Base-by-base conservation (phyloP, 2,329 filamentous ascomycete species). In the Fusarium longipes region DNA sequence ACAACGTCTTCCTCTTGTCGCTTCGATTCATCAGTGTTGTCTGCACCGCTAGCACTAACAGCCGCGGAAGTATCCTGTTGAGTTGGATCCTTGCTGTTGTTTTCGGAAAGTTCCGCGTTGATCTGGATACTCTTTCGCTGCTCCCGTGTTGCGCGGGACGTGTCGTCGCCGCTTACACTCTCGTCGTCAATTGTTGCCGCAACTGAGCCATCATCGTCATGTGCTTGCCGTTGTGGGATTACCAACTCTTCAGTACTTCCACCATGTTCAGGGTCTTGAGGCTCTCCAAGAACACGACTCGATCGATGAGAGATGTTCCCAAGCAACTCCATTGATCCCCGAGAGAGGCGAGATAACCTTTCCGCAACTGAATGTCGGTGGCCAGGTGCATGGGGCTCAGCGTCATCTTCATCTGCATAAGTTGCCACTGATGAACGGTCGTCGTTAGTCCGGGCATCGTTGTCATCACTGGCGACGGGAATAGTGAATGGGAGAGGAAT, bases 381-480 rank as follows among this genome's bases (percentile, higher is more conserved):
- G 63, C 63, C 57, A 42, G 67, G 47, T 54, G 68, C 44, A 65
- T 74, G 40, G 52, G 61, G 35, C 11, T 53, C 51, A 22, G 77
- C 72, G n/a, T 84, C 83, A 12, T 83, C 83, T 27, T 89, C 84
- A 57, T 91, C 89, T 17, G 90, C 89, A 71, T 90, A 84, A 0
- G 91, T 91, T 5, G 90, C 92, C 20, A 92, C 82, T 3, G 91
- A 92, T 4, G 90, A 93, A 27, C 83, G 79, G 20, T 85, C 83
- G 17, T 83, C 82, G 8, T 85, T 80, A 3, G 75, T 73, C 14
- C 64, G 36, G 24, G 79, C 75, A 6, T 82, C 78, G 2, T 82
- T 78, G 14, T 82, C n/a, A 11, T 55, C 78, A 3, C 81, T 78
- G 14, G 81, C 78, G 20, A 77, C 76, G 1, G 88, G 87, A 2